Base-by-base conservation (phyloP, 192 early-diverging fungal genomes). In the Irineochytrium annulatum region DNA sequence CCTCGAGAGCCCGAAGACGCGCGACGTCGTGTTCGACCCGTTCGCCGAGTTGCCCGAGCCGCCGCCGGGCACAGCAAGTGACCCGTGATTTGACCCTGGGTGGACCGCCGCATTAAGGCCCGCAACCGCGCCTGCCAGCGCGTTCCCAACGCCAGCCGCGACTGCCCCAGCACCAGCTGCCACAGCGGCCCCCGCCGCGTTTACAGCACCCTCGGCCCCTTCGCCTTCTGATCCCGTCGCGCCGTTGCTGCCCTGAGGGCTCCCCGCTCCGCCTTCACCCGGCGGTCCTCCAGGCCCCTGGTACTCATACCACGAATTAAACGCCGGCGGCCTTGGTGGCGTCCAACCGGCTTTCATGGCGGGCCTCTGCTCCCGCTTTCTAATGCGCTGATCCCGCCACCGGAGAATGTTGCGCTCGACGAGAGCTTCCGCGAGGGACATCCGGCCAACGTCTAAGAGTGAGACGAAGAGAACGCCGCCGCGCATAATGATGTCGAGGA, bases 401-500 rank as follows among this genome's bases (percentile, higher is more conserved):
- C 66, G 22, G 37, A 76, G 60, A 27, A 72, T 65, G 48, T 76
- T 76, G 41, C 44, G 41, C 35, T 73, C 71, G 13, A 76, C 59
- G n/a, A 76, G 57, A 17, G 22, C 43, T 33, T 68, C 67, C 19
- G 66, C 63, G 35, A 76, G 58, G 1, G 31, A 13, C 43, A 68
- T 52, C 27, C 56, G 62, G 30, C 22, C 27, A 1, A 33, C 37
- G 26, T 65, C 62, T 5, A 76, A 54, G 13, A 53, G 57, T 32
- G 62, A 30, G 19, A 72, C 62, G 22, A 53, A 41, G 8, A 76
- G 57, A 27, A 55, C 43, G 35, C 74, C 74, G 41, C 57, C 59
- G 16, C 59, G 55, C 68, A 76, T 62, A 8, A 66, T 72, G 66
- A 73, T 69, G 19, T 68, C 62, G 17, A 76, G 69, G 31, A 75